Evolutionary conservation across 257 asterid genomes (phyloP).

Genomic region (Nicotiana undulata): DNA sequence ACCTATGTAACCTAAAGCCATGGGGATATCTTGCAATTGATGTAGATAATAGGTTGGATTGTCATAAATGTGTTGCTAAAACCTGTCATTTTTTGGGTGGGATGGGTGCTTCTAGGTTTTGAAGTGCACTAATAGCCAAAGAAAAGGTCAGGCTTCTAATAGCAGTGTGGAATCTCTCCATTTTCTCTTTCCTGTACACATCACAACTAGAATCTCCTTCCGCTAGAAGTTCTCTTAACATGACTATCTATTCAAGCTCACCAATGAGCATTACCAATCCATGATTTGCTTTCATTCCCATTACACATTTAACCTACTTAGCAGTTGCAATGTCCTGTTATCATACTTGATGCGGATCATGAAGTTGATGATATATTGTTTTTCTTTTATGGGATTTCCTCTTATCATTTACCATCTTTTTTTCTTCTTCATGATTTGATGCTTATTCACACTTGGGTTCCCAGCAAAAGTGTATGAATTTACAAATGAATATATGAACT

Average conservation of each 20-base stretch:
- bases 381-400: background rate
- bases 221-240: background rate
- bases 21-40: background rate
- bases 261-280: background rate
- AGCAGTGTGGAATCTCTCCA: too few species aligned
- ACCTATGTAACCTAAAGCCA: background rate
- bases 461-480: background rate
- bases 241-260: background rate
- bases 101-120: background rate
- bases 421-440: background rate
- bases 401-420: background rate
- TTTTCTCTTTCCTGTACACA: background rate
- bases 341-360: background rate
- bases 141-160: background rate
- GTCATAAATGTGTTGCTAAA: background rate
- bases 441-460: background rate
- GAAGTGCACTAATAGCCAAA: background rate
- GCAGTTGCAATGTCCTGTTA: background rate
- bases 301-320: background rate
- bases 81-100: background rate
- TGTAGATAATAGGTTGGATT: background rate
- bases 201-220: background rate
- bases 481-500: background rate
- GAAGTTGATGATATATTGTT: background rate
- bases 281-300: slow-evolving; percentile 1